Base-by-base conservation (phyloP, 257 asterid genomes). In the Solanum pennellii region DNA sequence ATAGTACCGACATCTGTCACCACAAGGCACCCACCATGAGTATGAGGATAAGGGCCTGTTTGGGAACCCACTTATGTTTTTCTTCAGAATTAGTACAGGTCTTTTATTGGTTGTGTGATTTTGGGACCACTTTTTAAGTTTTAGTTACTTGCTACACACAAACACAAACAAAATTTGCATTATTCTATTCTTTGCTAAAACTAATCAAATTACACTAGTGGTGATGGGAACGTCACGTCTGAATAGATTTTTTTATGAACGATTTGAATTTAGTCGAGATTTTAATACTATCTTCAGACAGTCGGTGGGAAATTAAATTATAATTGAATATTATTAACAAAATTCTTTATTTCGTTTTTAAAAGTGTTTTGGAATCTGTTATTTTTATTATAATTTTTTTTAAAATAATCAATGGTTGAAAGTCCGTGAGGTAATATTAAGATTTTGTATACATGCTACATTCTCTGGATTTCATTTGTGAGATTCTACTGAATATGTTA, bases 241-340 rank as follows among this genome's bases (percentile, higher is more conserved):
- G 18, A 47, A 13, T 45, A 3, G 5, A 47, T 47, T 0, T 1
- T 49, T 0, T 0, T 1, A 21, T 15, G 3, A 15, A 1, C 3
- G 0, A 49, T 16, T 49, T 5, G 0, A 49, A 16, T 52, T 16
- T 52, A 16, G 2, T 16, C 2, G 1, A 2, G 0, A 0, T 0
- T 52, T 16, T 52, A 52, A 1, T 6, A 3, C 1, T 0, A 21
- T 21, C 0, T 6, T 1, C 1, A 2, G 4, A 16, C 0, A 6
- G 0, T 1, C 0, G 8, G 0, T 52, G 10, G 10, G 1, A 2
- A 62, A 62, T n/a, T 3, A 23, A 62, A 23, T n/a, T 62, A 4
- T 5, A 4, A 62, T 65, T 65, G 4, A 1, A 66, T 27, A 66
- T 66, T 66, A 6, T 6, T 66, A 66, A 25, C 4, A 66, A 66